phyloP scores from a whole-genome alignment of 2,329 filamentous ascomycete genomes.

The Lachnellula willkommii region DNA sequence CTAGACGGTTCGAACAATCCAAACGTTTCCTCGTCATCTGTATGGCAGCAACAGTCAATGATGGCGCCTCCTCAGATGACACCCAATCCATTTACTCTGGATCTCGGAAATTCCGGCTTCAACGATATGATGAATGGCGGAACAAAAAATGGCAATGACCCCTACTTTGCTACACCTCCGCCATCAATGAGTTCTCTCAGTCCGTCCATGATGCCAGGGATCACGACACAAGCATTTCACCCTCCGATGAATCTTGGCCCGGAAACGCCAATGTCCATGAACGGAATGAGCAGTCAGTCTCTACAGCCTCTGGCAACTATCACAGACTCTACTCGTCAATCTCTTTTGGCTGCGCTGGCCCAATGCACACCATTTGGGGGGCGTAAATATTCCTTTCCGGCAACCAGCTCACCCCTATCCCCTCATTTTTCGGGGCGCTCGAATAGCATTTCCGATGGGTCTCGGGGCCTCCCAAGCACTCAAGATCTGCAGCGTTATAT shows the following conservation, averaged over 20 bases:
- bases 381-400: constrained; percentile 60
- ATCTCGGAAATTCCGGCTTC: constrained; percentile 68
- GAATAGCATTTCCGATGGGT: constrained; percentile 47
- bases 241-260: constrained; percentile 64
- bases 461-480: constrained; percentile 67
- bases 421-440: constrained; percentile 44
- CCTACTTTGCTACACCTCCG: constrained; percentile 74
- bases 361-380: constrained; percentile 51
- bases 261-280: constrained; percentile 68
- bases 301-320: constrained; percentile 58
- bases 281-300: constrained; percentile 47
- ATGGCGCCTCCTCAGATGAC: constrained; percentile 64
- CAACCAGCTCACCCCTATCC: constrained; percentile 50
- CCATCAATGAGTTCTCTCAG: constrained; percentile 69
- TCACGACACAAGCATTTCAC: constrained; percentile 56
- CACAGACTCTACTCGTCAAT: constrained; percentile 58
- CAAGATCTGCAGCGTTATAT: constrained; percentile 86
- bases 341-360: constrained; percentile 54
- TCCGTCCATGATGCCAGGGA: constrained; percentile 63
- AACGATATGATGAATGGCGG: constrained; percentile 68
- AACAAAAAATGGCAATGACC: constrained; percentile 67
- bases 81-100: constrained; percentile 64
- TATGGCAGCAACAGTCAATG: constrained; percentile 66
- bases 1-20: constrained; percentile 71
- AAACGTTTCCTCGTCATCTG: constrained; percentile 48